Conservation (phyloP, 2,329 filamentous ascomycete species). For the Fusarium algeriense region DNA sequence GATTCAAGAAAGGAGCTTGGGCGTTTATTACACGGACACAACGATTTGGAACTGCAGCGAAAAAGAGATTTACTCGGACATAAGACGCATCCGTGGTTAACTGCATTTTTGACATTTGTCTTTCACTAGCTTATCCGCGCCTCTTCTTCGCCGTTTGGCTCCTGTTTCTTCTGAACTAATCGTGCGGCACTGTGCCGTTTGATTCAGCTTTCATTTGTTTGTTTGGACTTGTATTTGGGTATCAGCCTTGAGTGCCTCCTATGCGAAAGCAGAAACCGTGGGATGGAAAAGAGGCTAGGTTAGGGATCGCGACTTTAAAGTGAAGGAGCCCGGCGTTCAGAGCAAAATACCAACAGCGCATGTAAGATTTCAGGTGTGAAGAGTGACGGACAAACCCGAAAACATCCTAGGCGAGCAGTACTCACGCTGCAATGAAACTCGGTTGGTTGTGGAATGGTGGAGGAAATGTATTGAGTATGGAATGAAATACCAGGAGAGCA, state of each 20-base stretch:
- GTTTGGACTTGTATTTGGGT: constrained; percentile 39
- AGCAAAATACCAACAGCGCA: constrained; percentile 46
- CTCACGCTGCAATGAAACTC: constrained; percentile 21
- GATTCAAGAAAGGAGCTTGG: constrained; percentile 38
- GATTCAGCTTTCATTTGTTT: constrained; percentile 38
- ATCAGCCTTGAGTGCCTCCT: constrained; percentile 32
- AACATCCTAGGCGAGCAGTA: constrained; percentile 22
- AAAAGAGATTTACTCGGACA: constrained; percentile 25
- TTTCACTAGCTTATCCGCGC: constrained; percentile 21
- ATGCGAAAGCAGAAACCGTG: constrained; percentile 13
- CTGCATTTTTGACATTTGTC: constrained; percentile 33
- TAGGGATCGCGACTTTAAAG: constrained; percentile 21
- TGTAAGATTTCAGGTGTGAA: constrained; percentile 47
- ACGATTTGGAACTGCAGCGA: constrained; percentile 36
- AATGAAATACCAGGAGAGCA: constrained; percentile 31
- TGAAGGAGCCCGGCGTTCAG: constrained; percentile 47
- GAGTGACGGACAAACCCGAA: constrained; percentile 18
- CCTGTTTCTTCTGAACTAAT: constrained; percentile 27
- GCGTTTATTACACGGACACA: constrained; percentile 44
- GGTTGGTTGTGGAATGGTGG: constrained; percentile 27
- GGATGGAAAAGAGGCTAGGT: constrained; percentile 19
- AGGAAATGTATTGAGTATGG: constrained; percentile 15
- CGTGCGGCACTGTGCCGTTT: constrained; percentile 29
- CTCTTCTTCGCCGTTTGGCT: constrained; percentile 22
- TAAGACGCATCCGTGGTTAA: constrained; percentile 27